These are phyloP conservation scores for Calonectria naviculata DNA, from an alignment of 2,329 filamentous ascomycete species.

Conservation along the genomic window DNA sequence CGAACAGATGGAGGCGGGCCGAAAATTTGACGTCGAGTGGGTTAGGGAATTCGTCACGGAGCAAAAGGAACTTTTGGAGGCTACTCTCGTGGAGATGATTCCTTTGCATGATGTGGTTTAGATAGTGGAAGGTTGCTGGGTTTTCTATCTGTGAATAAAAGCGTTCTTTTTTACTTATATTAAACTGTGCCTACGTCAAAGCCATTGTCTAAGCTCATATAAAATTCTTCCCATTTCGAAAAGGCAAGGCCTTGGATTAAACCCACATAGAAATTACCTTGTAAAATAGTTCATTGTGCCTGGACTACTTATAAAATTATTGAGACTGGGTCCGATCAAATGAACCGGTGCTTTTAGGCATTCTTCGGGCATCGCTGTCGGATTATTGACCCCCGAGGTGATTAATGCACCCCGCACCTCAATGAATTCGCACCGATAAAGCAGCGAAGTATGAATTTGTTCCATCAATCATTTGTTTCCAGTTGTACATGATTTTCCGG, in stretches of 20 bases:
- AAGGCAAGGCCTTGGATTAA: too few relatives aligned
- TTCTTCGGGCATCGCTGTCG: not conserved
- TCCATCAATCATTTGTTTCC: not conserved
- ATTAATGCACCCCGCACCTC: not conserved
- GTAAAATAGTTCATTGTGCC: too few relatives aligned
- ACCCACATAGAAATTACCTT: too few relatives aligned
- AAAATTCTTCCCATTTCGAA: not conserved
- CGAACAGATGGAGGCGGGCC: constrained; percentile 15
- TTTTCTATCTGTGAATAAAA: not conserved
- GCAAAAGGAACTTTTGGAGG: constrained; percentile 39
- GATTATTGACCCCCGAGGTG: not conserved
- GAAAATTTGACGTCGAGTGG: constrained; percentile 27
- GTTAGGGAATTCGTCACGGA: constrained; percentile 31
- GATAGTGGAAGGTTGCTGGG: not conserved
- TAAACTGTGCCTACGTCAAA: not conserved
- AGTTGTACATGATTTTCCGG: not conserved
- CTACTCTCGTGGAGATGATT: constrained; percentile 30
- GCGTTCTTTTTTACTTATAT: not conserved
- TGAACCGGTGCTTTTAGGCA: not conserved
- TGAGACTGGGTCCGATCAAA: too few relatives aligned
- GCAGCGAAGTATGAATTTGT: not conserved
- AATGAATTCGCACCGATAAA: not conserved
- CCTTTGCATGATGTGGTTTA: not conserved
- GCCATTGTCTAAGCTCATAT: not conserved
- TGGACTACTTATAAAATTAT: too few relatives aligned